Percentiles rank a stretch among this genome's conserved stretches.
These are phyloP conservation scores for Lipomyces sp. DNA, from an alignment of 805 yeast genomes.

Conservation along the genomic window DNA sequence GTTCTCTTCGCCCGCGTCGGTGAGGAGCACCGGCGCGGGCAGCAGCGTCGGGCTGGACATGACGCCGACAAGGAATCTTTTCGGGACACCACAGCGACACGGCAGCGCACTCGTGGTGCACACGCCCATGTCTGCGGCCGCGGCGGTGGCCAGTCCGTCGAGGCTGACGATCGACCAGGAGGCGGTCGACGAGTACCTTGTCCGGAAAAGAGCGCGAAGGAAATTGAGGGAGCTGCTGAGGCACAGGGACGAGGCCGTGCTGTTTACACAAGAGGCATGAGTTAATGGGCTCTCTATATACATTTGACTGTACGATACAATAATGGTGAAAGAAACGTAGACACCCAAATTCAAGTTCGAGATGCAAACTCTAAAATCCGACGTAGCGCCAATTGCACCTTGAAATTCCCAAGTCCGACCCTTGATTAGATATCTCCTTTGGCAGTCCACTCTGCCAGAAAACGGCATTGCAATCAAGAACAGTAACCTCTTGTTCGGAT, in stretches of 20 bases:
- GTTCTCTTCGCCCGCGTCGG: not conserved
- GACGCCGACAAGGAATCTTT: not conserved
- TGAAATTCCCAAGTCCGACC: too few relatives aligned
- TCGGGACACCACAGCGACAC: not conserved
- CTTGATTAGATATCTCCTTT: too few relatives aligned
- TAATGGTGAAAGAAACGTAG: too few relatives aligned
- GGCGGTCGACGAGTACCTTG: constrained; percentile 14
- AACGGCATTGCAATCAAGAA: too few relatives aligned
- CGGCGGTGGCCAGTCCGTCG: not conserved
- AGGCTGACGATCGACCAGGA: constrained; percentile 12
- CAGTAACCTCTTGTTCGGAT: too few relatives aligned
- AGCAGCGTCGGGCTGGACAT: not conserved
- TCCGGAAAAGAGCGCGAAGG: constrained; percentile 5
- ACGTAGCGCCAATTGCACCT: too few relatives aligned
- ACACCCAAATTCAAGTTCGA: too few relatives aligned
- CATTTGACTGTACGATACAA: not conserved
- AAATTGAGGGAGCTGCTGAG: not conserved
- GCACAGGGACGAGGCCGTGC: constrained; percentile 1
- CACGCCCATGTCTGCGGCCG: not conserved
- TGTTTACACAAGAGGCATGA: constrained; percentile 10
- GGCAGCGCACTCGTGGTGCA: not conserved
- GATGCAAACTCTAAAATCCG: too few relatives aligned
- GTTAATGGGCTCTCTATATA: not conserved
- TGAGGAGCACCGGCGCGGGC: not conserved
- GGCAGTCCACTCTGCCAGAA: too few relatives aligned